Evolutionary conservation across 2,329 filamentous ascomycete species (phyloP), one percentile per base, ranked within the genome.

Genomic region (Claviceps africana): DNA sequence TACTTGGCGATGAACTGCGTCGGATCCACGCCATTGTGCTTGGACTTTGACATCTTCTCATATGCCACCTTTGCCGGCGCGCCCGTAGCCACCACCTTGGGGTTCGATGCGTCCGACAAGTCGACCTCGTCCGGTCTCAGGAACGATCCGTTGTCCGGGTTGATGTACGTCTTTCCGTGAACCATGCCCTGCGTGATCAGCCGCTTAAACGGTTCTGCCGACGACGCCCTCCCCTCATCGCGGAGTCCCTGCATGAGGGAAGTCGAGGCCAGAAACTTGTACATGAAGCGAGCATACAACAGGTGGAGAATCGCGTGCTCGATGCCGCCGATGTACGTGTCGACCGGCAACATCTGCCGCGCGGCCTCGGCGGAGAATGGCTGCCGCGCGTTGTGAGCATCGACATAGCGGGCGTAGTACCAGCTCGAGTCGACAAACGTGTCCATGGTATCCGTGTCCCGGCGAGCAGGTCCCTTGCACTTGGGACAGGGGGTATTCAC

Each of bases 31-130:
- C 89, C 89, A 62, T 95, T 95, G 70, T 93, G 76, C 67, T 95
- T 95, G 61, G 87, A 94, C 69, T 95, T 95, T 40, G 86, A 93
- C 89, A 95, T 95, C 64, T 95, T 95, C 65, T 95, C 88, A 59
- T 78, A 95, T 1, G 79, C 82, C 19, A 88, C 67, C 30, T 71
- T 77, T 1, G 85, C 80, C 0, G 62, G 60, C 47, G 76, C 68
- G 3, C 81, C 79, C 0, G 81, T 85, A 0, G 76, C 73, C 19
- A 73, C 73, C n/a, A 93, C 77, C 51, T 73, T 71, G 1, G 85
- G 85, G 13, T 70, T 68, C 0, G 71, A 68, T 0, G 76, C 70
- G 42, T 78, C 73, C 3, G 71, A 73, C 4, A 83, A 60, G 56
- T 90, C 82, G 15, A 95, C 74, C 64, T 95, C 87, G 17, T 82